Evolutionary conservation across 805 yeast species (phyloP).

Genomic region (Spathaspora gorwiae): DNA sequence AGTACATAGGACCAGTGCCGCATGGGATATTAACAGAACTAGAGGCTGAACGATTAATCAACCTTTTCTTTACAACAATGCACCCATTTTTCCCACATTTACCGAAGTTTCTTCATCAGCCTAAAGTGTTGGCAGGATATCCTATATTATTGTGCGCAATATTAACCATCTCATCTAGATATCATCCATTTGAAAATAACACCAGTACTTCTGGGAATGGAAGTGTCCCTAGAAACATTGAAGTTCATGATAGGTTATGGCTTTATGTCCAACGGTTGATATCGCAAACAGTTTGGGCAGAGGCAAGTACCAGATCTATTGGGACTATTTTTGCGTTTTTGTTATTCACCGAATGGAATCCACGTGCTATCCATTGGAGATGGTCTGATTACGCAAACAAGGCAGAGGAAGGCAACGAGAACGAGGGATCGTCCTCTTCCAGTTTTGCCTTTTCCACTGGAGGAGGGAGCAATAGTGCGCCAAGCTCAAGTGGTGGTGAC

Average conservation of each 20-base stretch:
- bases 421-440: constrained; percentile 1
- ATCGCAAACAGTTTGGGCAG: constrained; percentile 91
- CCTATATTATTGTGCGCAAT: constrained; percentile 81
- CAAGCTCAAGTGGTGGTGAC: constrained; percentile 6
- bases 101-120: constrained; percentile 66
- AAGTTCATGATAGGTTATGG: constrained; percentile 80
- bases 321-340: constrained; percentile 85
- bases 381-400: constrained; percentile 79
- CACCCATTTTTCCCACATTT: constrained; percentile 90
- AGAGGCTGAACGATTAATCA: constrained; percentile 56
- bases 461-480: constrained; percentile 10
- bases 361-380: constrained; percentile 86
- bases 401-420: constrained; percentile 37
- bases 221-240: constrained; percentile 46
- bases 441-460: not conserved
- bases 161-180: constrained; percentile 74
- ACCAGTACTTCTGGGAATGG: constrained; percentile 18
- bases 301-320: constrained; percentile 78
- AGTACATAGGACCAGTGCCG: constrained; percentile 52
- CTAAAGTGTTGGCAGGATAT: constrained; percentile 64
- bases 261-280: constrained; percentile 74
- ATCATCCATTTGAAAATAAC: constrained; percentile 53
- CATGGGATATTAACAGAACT: constrained; percentile 53
- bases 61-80: constrained; percentile 67
- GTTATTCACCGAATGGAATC: constrained; percentile 91